Conservation (phyloP, 2,329 filamentous ascomycete species). For the Aurifilum marmelostoma region DNA sequence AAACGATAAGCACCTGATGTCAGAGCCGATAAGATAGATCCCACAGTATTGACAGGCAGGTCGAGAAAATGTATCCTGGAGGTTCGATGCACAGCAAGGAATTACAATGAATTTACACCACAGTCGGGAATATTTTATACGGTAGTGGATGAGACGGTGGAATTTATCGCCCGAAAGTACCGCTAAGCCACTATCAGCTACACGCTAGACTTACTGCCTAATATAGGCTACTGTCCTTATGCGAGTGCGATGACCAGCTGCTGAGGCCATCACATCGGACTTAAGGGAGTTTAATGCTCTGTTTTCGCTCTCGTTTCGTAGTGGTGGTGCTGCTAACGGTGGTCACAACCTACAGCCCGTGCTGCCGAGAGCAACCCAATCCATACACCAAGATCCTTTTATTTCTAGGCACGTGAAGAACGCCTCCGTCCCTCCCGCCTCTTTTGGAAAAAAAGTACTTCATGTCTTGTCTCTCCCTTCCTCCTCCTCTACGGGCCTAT, state of each 20-base stretch:
- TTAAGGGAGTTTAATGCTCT: background rate
- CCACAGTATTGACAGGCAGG: too few relatives aligned
- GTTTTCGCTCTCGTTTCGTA: background rate
- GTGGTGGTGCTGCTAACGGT: too few relatives aligned
- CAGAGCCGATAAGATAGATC: background rate
- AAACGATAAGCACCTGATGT: background rate
- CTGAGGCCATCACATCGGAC: background rate
- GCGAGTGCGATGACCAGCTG: background rate
- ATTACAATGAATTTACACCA: too few relatives aligned
- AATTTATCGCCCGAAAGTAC: background rate
- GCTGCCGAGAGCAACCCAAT: background rate
- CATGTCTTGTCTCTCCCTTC: slow-evolving; percentile 5
- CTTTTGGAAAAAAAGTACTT: background rate
- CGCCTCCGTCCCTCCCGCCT: background rate
- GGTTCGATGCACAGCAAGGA: background rate
- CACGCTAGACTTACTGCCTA: background rate
- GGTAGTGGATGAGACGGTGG: background rate
- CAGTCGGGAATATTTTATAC: too few relatives aligned
- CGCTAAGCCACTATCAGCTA: background rate
- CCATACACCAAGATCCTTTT: background rate
- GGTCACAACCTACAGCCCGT: background rate
- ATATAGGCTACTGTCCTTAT: background rate
- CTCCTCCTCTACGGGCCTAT: background rate
- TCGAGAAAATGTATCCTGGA: background rate
- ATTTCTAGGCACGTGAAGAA: background rate